Conservation (phyloP, 192 early-diverging fungal genomes). For the Backusella circina region DNA sequence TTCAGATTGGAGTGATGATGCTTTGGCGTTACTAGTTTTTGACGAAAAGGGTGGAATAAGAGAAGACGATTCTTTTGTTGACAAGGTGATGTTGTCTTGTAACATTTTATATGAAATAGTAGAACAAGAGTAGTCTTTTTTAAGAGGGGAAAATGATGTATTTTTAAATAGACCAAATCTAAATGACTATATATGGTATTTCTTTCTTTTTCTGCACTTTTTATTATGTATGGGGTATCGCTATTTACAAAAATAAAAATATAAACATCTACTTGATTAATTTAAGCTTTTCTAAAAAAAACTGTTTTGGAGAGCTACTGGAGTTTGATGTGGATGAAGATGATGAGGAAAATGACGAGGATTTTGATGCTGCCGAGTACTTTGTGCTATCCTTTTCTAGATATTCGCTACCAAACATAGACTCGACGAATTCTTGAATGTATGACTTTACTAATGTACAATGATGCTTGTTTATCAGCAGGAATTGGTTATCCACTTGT, state of each 20-base stretch:
- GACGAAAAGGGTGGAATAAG: background rate
- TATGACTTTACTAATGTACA: constrained; percentile 1
- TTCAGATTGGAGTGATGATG: background rate
- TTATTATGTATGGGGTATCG: background rate
- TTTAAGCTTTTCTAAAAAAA: background rate
- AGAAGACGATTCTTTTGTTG: background rate
- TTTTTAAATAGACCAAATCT: background rate
- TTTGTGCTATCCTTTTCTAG: background rate
- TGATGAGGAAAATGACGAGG: background rate
- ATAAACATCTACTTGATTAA: background rate
- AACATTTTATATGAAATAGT: background rate
- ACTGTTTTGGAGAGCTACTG: background rate
- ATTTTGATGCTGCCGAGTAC: background rate
- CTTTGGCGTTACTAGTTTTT: background rate
- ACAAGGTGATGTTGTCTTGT: background rate
- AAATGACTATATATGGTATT: background rate
- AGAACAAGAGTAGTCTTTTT: background rate
- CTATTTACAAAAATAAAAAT: background rate
- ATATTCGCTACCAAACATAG: background rate
- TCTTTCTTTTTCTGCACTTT: background rate
- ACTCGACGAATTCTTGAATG: background rate
- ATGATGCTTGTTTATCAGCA: background rate
- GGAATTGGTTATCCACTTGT: background rate
- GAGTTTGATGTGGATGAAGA: background rate
- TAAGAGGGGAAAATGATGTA: background rate